Conservation (phyloP, 208 protist genomes). For the Acanthamoeba sp. region DNA sequence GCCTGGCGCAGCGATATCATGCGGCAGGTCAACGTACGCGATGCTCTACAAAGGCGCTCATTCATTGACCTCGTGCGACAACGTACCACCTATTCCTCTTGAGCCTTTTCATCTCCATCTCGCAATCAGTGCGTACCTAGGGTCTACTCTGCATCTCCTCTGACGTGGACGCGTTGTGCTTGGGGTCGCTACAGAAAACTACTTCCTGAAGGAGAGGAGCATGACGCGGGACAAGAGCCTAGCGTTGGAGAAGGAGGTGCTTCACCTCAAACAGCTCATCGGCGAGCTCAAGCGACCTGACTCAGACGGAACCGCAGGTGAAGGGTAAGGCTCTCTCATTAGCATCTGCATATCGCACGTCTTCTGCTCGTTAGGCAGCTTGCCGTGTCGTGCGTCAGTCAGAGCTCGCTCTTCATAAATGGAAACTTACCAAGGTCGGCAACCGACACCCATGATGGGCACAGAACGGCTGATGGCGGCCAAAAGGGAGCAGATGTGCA, state of each 20-base stretch:
- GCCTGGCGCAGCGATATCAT: not conserved
- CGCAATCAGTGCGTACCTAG: not conserved
- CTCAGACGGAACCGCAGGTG: not conserved
- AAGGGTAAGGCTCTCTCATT: not conserved
- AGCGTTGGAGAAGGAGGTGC: slow-evolving; percentile 44
- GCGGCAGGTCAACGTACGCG: slow-evolving; percentile 14
- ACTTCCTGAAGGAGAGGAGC: not conserved
- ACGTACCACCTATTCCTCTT: not conserved
- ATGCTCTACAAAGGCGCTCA: not conserved
- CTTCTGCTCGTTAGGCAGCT: not conserved
- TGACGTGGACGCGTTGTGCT: not conserved
- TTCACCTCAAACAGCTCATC: slow-evolving; percentile 50
- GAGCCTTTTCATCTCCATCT: not conserved
- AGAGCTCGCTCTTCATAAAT: no score
- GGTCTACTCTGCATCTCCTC: not conserved
- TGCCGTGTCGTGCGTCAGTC: no score
- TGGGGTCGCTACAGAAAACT: slow-evolving; percentile 24
- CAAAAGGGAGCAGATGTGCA: not conserved
- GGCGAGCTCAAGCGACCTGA: slow-evolving; percentile 26
- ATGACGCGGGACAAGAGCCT: not conserved
- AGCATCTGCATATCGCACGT: not conserved
- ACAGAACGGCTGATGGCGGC: not conserved
- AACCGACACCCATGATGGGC: no score
- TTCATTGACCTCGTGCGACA: slow-evolving; percentile 28
- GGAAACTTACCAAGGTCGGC: no score